phyloP scores from a whole-genome alignment of 495 filamentous ascomycete genomes.

The Cercophora newfieldiana region DNA sequence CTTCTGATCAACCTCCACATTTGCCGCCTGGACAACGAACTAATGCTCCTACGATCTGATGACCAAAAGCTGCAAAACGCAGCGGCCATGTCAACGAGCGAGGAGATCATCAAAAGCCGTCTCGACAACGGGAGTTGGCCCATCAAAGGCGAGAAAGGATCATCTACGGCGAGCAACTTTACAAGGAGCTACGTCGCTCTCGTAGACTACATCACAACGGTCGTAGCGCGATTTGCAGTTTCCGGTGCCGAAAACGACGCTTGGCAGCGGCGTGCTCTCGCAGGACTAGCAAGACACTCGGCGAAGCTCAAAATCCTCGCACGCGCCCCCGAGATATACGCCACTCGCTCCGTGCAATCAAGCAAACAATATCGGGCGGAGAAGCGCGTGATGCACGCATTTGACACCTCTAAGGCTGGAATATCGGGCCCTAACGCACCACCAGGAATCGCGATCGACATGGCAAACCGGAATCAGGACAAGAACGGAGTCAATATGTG shows the following conservation, averaged over 20 bases:
- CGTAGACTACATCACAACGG: slow-evolving; percentile 13
- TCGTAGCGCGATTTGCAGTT: background rate
- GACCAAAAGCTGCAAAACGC: background rate
- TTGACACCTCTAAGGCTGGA: background rate
- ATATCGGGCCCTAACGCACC: background rate
- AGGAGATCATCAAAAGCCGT: slow-evolving; percentile 2
- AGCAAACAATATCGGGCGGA: background rate
- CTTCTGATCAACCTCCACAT: slow-evolving; percentile 10
- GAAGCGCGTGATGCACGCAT: background rate
- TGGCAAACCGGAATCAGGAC: background rate
- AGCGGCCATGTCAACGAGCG: background rate
- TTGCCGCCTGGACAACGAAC: slow-evolving; percentile 8
- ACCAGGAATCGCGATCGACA: background rate
- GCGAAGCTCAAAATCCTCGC: slow-evolving; percentile 11
- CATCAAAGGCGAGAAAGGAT: background rate
- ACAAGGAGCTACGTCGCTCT: background rate
- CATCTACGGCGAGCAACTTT: background rate
- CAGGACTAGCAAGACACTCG: background rate
- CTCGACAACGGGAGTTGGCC: background rate
- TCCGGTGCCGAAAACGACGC: background rate
- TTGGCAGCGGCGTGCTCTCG: slow-evolving; percentile 4
- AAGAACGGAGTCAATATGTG: background rate
- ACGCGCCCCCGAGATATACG: slow-evolving; percentile 2
- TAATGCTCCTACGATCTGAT: background rate
- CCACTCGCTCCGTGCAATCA: background rate